Percentiles rank a stretch among this genome's conserved stretches.
Conservation (phyloP, 1,284 basidiomycete genomes). For the Leccinum laetum region DNA sequence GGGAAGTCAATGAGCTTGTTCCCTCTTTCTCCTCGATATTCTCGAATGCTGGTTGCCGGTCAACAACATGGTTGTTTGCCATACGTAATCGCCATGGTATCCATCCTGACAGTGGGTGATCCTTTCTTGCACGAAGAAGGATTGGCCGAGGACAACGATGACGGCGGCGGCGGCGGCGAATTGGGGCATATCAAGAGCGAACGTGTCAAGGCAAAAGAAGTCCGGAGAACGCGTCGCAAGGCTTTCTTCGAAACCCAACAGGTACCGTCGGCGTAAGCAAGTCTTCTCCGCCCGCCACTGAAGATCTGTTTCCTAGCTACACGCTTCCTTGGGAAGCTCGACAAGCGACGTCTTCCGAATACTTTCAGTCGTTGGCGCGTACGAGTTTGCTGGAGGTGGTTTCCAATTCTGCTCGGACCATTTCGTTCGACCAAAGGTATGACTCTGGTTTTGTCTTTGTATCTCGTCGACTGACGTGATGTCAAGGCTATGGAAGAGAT, state of each 20-base stretch:
- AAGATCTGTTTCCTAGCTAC: slow-evolving; percentile 47
- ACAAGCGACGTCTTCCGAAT: slow-evolving; percentile 89
- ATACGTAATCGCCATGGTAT: slow-evolving; percentile 91
- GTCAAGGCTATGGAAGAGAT: slow-evolving; percentile 97
- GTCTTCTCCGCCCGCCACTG: slow-evolving; percentile 1
- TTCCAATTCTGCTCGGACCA: slow-evolving; percentile 85
- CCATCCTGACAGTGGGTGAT: slow-evolving; percentile 93
- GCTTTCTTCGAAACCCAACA: slow-evolving; percentile 81
- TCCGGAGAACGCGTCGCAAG: slow-evolving; percentile 61
- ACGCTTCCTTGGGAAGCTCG: slow-evolving; percentile 81
- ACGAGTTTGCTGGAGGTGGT: slow-evolving; percentile 87
- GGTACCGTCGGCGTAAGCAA: slow-evolving; percentile 42
- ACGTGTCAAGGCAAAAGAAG: slow-evolving; percentile 66
- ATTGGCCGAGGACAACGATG: slow-evolving; percentile 47
- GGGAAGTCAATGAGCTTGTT: slow-evolving; percentile 93
- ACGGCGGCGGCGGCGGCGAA: slow-evolving; percentile 44
- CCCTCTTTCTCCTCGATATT: slow-evolving; percentile 91
- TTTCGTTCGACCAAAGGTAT: slow-evolving; percentile 90
- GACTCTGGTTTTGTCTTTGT: slow-evolving; percentile 12
- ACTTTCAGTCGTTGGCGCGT: slow-evolving; percentile 93
- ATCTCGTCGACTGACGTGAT: slow-evolving; percentile 1
- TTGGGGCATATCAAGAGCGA: slow-evolving; percentile 58
- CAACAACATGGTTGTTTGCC: slow-evolving; percentile 91
- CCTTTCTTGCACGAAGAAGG: slow-evolving; percentile 90
- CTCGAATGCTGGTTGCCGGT: slow-evolving; percentile 93